phyloP scores from a whole-genome alignment of 2,329 filamentous ascomycete genomes.

The Fusarium brachygibbosum region DNA sequence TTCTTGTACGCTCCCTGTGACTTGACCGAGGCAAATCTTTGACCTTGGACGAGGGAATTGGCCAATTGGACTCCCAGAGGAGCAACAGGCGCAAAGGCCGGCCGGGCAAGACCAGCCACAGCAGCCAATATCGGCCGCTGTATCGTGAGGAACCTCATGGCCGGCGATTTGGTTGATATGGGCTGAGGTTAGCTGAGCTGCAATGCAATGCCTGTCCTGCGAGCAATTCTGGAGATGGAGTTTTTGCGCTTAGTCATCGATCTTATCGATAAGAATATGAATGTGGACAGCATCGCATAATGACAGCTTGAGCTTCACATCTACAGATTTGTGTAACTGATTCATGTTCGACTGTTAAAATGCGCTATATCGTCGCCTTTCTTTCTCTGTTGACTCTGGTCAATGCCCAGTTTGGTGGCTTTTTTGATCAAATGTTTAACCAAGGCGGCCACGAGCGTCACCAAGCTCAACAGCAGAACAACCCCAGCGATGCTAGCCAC shows the following conservation, averaged over 20 bases:
- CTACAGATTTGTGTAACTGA: not conserved
- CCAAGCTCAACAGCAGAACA: conserved; percentile 81
- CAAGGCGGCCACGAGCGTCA: conserved; percentile 62
- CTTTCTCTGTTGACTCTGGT: conserved; percentile 73
- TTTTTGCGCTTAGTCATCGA: conserved; percentile 51
- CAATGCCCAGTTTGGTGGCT: conserved; percentile 84
- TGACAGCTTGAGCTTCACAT: conserved; percentile 3
- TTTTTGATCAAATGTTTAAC: conserved; percentile 98
- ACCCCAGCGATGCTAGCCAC: conserved; percentile 83
- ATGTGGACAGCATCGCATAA: conserved; percentile 47
- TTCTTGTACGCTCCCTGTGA: conserved; percentile 77
- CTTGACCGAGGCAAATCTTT: conserved; percentile 71
- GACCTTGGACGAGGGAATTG: conserved; percentile 62
- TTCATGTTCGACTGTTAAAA: conserved; percentile 34
- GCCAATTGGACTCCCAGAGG: conserved; percentile 51
- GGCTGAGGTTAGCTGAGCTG: conserved; percentile 50
- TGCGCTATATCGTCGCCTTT: conserved; percentile 58
- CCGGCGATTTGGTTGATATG: conserved; percentile 53
- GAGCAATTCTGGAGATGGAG: conserved; percentile 43
- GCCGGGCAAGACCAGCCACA: conserved; percentile 51
- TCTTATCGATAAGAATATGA: conserved; percentile 49
- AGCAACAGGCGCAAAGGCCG: conserved; percentile 39
- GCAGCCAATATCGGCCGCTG: conserved; percentile 62
- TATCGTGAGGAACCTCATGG: conserved; percentile 63
- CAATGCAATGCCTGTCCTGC: conserved; percentile 18